Base-by-base conservation (phyloP, 1,284 basidiomycete species). In the Moesziomyces globuligerus region DNA sequence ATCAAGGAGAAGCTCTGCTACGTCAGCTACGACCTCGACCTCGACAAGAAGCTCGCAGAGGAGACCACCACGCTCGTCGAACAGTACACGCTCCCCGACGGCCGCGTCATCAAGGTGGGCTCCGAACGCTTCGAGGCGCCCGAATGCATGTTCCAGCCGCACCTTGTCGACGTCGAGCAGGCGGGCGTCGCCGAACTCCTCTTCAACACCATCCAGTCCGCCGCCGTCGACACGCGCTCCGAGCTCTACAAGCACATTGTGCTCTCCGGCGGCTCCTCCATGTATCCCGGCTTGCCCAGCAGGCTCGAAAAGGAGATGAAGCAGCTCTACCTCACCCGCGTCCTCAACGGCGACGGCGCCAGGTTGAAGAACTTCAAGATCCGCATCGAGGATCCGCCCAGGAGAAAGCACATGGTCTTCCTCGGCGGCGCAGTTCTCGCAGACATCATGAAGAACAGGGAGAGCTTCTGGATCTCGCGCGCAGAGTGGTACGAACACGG, bases 111-210 rank as follows among this genome's bases (percentile, higher is more conserved):
- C 87, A 97, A 96, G 86, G 93, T 98, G 53, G 96, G 95, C 24
- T 93, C 93, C 2, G 96, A 99, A 83, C 90, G 96, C n/a, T 99
- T 97, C 83, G 93, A 97, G 84, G 96, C 95, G n/a, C 96, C 96
- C 11, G 96, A 98, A 84, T 98, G 96, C 85, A 94, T 98, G 92
- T 98, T 99, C 90, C 94, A 99, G 84, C 96, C 96, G 23, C 93
- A 97, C 83, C 87, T 99, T 8, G 93, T 98, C 50, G 96, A 98
- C 74, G 87, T 98, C 57, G 96, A 98, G 83, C 94, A 98, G 82
- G 92, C 93, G 2, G 96, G 96, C 52, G 90, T 98, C 53, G 95
- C 94, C 84, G 95, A 98, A 86, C 90, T 98, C 87, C 88, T 98
- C 24, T 98, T 96, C 88, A 89, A 93, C 83, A 96, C 94, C 0